These are phyloP conservation scores for Testicularia cyperi DNA, from an alignment of 1,284 basidiomycete species.

Conservation along the genomic window DNA sequence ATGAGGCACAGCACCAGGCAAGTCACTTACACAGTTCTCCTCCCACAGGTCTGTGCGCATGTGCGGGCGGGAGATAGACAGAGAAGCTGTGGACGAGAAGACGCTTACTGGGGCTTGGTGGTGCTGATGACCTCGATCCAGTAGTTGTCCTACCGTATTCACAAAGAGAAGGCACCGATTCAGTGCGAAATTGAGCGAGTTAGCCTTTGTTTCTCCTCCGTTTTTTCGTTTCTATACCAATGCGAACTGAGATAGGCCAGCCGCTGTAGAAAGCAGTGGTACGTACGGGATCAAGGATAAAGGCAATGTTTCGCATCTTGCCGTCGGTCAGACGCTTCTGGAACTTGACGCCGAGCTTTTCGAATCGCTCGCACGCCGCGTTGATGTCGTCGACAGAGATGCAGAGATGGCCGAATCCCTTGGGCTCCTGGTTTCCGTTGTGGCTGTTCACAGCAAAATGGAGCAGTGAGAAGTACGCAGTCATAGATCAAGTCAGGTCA, in stretches of 20 bases:
- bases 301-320: conserved; percentile 79
- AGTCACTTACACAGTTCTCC: no score
- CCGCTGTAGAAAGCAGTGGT: neutral
- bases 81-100: no score
- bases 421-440: conserved; percentile 56
- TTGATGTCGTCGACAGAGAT: conserved; percentile 81
- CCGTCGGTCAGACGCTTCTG: conserved; percentile 86
- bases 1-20: no score
- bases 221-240: neutral
- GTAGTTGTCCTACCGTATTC: conserved; percentile 57
- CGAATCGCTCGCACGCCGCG: conserved; percentile 80
- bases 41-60: no score
- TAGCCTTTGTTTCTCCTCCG: neutral
- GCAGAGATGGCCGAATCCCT: conserved; percentile 67
- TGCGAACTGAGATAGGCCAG: no score
- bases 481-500: neutral
- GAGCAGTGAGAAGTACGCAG: neutral
- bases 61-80: no score
- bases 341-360: conserved; percentile 77
- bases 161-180: neutral
- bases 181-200: conserved; percentile 1
- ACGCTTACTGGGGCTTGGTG: conserved; percentile 35
- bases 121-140: conserved; percentile 64
- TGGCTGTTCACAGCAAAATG: conserved; percentile 31
- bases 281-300: conserved; percentile 74